A percentile compares a stretch with the other conserved stretches of the same genome.
Evolutionary conservation across 495 filamentous ascomycete genomes (phyloP).

Genomic region (Penicillium canescens): DNA sequence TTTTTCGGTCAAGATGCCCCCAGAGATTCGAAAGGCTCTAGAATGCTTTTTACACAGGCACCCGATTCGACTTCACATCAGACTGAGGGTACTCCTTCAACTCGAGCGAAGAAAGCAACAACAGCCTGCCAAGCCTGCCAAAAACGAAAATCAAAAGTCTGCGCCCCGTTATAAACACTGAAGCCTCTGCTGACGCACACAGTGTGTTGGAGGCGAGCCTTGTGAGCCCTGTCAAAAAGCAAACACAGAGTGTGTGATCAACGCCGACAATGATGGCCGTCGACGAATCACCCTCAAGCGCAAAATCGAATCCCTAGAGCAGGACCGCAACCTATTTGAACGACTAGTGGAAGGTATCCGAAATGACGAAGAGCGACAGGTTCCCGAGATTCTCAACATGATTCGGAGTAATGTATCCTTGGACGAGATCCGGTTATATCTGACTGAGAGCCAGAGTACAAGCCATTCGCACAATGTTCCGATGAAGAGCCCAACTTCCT

Average conservation of each 20-base stretch:
- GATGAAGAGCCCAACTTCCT: neutral
- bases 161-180: neutral
- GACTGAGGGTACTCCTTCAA: neutral
- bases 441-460: neutral
- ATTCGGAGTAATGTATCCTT: constrained; percentile 23
- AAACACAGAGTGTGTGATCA: constrained; percentile 17
- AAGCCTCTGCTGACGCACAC: neutral
- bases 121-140: constrained; percentile 8
- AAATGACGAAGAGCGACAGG: constrained; percentile 8
- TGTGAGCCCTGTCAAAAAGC: constrained; percentile 15
- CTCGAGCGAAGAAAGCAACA: neutral
- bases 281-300: constrained; percentile 23
- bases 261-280: constrained; percentile 25
- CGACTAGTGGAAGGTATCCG: constrained; percentile 21
- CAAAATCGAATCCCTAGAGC: constrained; percentile 24
- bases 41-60: neutral
- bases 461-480: neutral
- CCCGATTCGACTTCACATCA: neutral
- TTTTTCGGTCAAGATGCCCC: too few relatives aligned
- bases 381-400: constrained; percentile 15
- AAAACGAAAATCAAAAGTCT: constrained; percentile 8
- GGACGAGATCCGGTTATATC: constrained; percentile 12
- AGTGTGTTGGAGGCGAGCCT: constrained; percentile 11
- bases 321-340: constrained; percentile 23
- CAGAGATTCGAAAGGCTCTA: neutral